Evolutionary conservation across 2,329 filamentous ascomycete genomes (phyloP).

Genomic region (Penicillium capsulatum): DNA sequence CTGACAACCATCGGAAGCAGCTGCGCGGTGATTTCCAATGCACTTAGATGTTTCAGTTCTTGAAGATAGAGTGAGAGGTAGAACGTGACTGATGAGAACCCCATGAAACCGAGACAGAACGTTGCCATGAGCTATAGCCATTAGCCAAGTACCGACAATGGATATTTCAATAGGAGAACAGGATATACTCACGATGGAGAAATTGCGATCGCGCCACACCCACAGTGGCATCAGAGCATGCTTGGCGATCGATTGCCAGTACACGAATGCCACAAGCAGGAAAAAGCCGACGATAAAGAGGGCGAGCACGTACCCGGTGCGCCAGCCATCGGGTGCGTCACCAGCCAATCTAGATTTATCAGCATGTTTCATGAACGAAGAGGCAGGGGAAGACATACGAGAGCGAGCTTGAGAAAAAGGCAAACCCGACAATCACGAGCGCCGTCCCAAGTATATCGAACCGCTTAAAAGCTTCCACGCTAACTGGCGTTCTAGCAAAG

Average conservation of each 20-base stretch:
- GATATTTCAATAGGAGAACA: neutral
- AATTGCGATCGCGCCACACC: conserved; percentile 60
- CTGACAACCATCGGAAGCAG: conserved; percentile 63
- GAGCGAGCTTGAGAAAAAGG: conserved; percentile 60
- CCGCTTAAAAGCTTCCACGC: conserved; percentile 48
- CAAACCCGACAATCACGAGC: conserved; percentile 61
- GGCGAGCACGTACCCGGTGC: conserved; percentile 57
- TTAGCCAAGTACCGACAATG: no score
- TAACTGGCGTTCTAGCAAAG: conserved; percentile 44
- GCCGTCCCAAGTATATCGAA: conserved; percentile 60
- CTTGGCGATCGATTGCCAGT: conserved; percentile 57
- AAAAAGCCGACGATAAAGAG: conserved; percentile 58
- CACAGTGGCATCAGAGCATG: conserved; percentile 52
- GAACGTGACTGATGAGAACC: conserved; percentile 58
- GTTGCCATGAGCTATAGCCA: conserved; percentile 51
- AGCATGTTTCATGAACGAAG: neutral
- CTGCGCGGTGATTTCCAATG: conserved; percentile 58
- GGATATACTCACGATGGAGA: conserved; percentile 52
- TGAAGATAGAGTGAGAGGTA: conserved; percentile 65
- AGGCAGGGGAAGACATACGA: conserved; percentile 40
- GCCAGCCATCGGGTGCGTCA: conserved; percentile 60
- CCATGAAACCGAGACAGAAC: conserved; percentile 58
- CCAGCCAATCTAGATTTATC: conserved; percentile 40
- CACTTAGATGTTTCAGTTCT: conserved; percentile 49
- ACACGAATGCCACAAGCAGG: conserved; percentile 54